These are phyloP conservation scores for Xylaria sp. DNA, from an alignment of 2,329 filamentous ascomycete species.

Conservation along the genomic window DNA sequence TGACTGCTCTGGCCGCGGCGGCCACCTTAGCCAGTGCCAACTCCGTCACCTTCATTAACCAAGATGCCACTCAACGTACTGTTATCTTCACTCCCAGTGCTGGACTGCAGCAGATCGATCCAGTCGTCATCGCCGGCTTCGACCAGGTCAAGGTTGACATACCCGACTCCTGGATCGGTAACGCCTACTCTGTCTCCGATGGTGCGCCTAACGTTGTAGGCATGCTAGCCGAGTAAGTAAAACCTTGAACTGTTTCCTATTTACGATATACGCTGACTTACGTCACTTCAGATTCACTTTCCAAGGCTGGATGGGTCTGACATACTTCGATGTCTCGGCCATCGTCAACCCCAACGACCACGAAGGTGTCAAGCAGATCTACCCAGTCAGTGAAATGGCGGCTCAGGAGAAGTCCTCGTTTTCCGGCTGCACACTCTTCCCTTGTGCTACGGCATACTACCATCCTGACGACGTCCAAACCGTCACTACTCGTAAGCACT, in stretches of 20 bases:
- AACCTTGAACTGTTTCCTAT: background rate
- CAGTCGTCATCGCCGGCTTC: slow-evolving; percentile 55
- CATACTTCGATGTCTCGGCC: slow-evolving; percentile 69
- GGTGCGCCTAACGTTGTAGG: slow-evolving; percentile 57
- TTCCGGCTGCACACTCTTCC: slow-evolving; percentile 64
- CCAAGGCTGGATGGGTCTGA: slow-evolving; percentile 59
- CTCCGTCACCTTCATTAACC: slow-evolving; percentile 68
- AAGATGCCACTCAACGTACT: slow-evolving; percentile 62
- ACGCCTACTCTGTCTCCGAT: slow-evolving; percentile 62
- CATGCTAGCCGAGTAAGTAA: slow-evolving; percentile 61
- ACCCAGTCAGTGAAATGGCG: slow-evolving; percentile 52
- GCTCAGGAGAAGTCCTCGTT: slow-evolving; percentile 44
- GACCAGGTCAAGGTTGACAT: slow-evolving; percentile 56
- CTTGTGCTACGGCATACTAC: slow-evolving; percentile 67
- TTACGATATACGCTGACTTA: background rate
- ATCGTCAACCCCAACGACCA: slow-evolving; percentile 64
- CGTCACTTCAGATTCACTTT: slow-evolving; percentile 51
- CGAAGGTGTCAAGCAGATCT: slow-evolving; percentile 66
- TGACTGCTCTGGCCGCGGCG: slow-evolving; percentile 30
- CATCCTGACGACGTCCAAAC: slow-evolving; percentile 66
- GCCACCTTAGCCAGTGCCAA: slow-evolving; percentile 52
- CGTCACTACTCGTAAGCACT: slow-evolving; percentile 55
- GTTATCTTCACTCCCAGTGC: slow-evolving; percentile 62
- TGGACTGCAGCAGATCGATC: slow-evolving; percentile 51
- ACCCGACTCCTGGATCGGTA: slow-evolving; percentile 60